A percentile compares a stretch with the other conserved stretches of the same genome.
Conservation (phyloP, 2,329 filamentous ascomycete genomes). For the Xylaria sp. region DNA sequence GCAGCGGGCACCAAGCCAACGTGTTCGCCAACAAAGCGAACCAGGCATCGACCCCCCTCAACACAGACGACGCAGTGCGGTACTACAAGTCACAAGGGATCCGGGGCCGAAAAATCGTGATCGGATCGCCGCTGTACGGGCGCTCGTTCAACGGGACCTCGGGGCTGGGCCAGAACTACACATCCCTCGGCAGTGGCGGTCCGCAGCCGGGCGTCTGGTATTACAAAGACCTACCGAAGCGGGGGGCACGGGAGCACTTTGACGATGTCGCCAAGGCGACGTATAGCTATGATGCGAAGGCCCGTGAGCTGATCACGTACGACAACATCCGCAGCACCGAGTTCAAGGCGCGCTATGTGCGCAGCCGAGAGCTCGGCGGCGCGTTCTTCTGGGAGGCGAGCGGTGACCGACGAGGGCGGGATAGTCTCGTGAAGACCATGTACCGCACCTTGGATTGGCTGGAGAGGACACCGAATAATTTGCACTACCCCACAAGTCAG, state of each 20-base stretch:
- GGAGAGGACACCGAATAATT: constrained; percentile 57
- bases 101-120: constrained; percentile 66
- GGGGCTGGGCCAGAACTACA: constrained; percentile 69
- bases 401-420: constrained; percentile 60
- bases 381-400: constrained; percentile 87
- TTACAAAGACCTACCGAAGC: constrained; percentile 72
- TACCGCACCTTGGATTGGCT: constrained; percentile 54
- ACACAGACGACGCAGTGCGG: constrained; percentile 67
- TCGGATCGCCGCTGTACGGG: constrained; percentile 82
- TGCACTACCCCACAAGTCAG: constrained; percentile 61
- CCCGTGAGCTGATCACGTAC: constrained; percentile 71
- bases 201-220: constrained; percentile 62
- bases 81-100: constrained; percentile 68
- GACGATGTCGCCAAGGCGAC: constrained; percentile 66
- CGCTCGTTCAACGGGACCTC: constrained; percentile 73
- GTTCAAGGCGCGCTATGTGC: constrained; percentile 69
- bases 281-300: constrained; percentile 70
- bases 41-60: constrained; percentile 68
- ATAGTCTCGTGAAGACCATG: constrained; percentile 64
- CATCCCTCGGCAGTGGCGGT: constrained; percentile 65
- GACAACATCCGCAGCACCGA: constrained; percentile 64
- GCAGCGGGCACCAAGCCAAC: constrained; percentile 73
- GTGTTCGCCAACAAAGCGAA: constrained; percentile 60
- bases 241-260: constrained; percentile 60
- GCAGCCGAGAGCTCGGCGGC: constrained; percentile 67